Evolutionary conservation across 1,139 yeast species (phyloP), one percentile per base, ranked within the genome.

Genomic region (Zygoascus hellenicus): DNA sequence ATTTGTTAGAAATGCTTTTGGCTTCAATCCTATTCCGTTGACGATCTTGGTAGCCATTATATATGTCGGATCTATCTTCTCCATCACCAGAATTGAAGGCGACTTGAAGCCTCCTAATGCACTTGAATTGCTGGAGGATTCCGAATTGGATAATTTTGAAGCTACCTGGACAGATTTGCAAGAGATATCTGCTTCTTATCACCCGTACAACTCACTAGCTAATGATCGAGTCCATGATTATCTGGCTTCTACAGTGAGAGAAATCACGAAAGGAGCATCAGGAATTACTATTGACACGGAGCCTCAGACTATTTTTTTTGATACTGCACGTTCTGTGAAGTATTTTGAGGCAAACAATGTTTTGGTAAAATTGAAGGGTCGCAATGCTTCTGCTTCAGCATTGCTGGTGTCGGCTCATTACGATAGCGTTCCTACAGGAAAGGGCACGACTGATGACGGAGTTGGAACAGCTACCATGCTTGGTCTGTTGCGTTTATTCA

Each of bases 401-500:
- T 66, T 88, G 3, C 68, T 90, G 43, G 61, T 90, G 3, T 83
- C 95, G 55, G 90, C 96, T 2, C 97, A 90, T 66, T 90, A 70
- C 60, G 97, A 90, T 67, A 81, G 94, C 7, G 97, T 89, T 2
- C 95, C 96, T 13, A 78, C 95, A 2, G 81, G 90, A 11, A 79
- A 71, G 59, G 97, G 97, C 28, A 80, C 94, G 4, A 89, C 97
- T 5, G 97, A 90, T 63, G 96, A 87, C 61, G 97, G 97, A 0
- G 82, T 83, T 70, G 97, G 97, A n/a, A 74, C 87, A 51, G 95
- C 92, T 1, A 76, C 92, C 5, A 69, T 88, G 74, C 69, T 89
- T 39, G 95, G 92, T 1, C 69, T 85, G 2, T 68, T 89, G 51
- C 71, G 78, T 41, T 67, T 78, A 55, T 77, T 71, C 55, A 61